These are phyloP conservation scores for Flueggea neowawraea DNA, from an alignment of 441 rosid genomes.

Conservation along the genomic window DNA sequence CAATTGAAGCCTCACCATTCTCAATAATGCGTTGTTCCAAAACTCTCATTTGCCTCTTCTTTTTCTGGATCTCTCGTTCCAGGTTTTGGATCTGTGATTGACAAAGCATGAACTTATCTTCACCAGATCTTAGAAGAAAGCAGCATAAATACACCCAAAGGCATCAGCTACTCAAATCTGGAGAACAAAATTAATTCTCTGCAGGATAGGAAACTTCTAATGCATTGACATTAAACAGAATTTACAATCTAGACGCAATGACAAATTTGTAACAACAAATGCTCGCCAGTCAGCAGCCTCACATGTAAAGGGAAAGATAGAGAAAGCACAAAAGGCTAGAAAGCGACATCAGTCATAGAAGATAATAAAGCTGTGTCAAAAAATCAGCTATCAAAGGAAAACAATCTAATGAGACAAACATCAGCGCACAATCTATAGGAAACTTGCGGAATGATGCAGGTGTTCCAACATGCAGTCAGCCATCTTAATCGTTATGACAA, in stretches of 20 bases:
- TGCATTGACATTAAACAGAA: too few species aligned
- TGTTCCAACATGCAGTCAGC: neutral
- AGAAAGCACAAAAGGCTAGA: neutral
- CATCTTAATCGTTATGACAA: neutral
- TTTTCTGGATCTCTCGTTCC: constrained; percentile 89
- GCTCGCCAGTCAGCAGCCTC: neutral
- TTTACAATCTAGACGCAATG: neutral
- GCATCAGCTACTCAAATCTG: too few species aligned
- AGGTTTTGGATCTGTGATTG: constrained; percentile 69
- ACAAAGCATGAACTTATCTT: constrained; percentile 15
- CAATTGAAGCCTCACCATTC: constrained; percentile 88
- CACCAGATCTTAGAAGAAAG: constrained; percentile 2
- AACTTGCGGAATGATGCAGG: neutral
- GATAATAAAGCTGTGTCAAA: neutral
- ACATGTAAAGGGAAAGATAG: neutral
- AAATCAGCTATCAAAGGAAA: neutral
- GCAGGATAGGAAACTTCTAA: too few species aligned
- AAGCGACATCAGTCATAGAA: neutral
- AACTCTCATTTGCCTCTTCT: constrained; percentile 81
- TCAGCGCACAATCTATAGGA: neutral
- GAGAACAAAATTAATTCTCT: too few species aligned
- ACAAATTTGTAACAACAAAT: neutral
- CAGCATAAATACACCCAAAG: neutral
- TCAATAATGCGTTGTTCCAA: constrained; percentile 87
- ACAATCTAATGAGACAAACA: neutral